Evolutionary conservation across 1,139 yeast species (phyloP), one percentile per base, ranked within the genome.

Genomic region (Saccharomyces hybrid): DNA sequence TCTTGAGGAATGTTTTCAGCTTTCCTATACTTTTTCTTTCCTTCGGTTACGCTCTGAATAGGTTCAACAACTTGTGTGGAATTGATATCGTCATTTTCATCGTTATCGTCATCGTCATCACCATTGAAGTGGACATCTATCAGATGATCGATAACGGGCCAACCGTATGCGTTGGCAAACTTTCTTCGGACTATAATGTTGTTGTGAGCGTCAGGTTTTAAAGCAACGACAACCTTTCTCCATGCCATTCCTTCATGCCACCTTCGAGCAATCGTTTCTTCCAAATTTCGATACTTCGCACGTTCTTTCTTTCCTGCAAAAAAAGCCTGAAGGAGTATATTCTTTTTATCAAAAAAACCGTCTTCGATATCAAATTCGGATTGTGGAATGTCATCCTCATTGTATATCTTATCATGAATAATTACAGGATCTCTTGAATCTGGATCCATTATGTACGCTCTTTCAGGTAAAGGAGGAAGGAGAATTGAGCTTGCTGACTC

Each of bases 121-220:
- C 59, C 60, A 41, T 54, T 51, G 52, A 88, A 88, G 69, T 87
- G 95, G 53, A 78, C 76, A 27, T 76, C 71, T 1, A 87, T 84
- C 53, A 93, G 64, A 70, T 93, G 98, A 56, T 88, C 93, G 48
- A 91, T 76, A 0, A 91, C 96, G 0, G 88, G 89, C 99, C 99
- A 93, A 2, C 99, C 99, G 71, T 87, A 90, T 0, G 98, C 98
- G 72, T 93, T 93, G 3, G 96, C 83, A 73, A 88, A 93, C 57
- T 91, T 73, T 62, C 99, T 76, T 59, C 99, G 73, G 1, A 93
- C 99, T 31, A 89, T 77, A 49, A 93, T 90, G 64, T 91, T 95
- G 66, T 93, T 93, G 66, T 93, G 99, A 0, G 99, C 97, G 70
- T 93, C 99, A 0, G 97, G 96, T 59, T 84, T 82, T 56, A 93